Base-by-base conservation (phyloP, 768 basidiomycete genomes). In the Lanmaoa rubissima region DNA sequence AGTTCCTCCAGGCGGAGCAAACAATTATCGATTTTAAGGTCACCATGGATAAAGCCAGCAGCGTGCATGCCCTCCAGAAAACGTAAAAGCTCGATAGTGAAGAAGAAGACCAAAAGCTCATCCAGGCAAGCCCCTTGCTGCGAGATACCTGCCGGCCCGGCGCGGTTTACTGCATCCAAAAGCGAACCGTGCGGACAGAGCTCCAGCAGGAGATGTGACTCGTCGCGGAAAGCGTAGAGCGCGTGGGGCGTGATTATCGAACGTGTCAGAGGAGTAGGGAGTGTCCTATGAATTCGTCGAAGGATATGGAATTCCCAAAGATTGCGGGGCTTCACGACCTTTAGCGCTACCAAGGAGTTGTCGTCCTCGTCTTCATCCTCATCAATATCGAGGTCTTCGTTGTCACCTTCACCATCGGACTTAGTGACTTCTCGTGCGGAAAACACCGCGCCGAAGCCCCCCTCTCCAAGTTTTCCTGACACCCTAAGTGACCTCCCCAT, bases 1-100 rank as follows among this genome's bases (percentile, higher is more conserved):
- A 90, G 85, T 50, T 92, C 89, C 60, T 93, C 89, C 44, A 99
- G 80, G 5, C 97, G 86, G 10, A 98, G 78, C n/a, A 99, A 81
- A 69, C 95, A 97, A 74, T 99, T 99, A 75, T 99, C 97, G 71
- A 98, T 97, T 78, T 99, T 99, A 60, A 99, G 81, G 74, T 99
- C 97, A 34, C 97, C 96, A 66, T 99, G 97, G 63, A 99, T 91
- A 75, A 98, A 92, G 12, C 93, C 92, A 0, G 80, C 76, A 16
- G 67, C 54, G 70, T 98, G 97, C 69, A 98, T 82, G 17, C 80
- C 86, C 67, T 95, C 94, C 42, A 98, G 73, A 11, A 90, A 74
- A 28, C 87, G 86, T 39, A 98, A 73, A 7, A 98, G 82, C 71
- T 98, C 97, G 65, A 96, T 81, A 26, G 90, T 80, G 81, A 98